phyloP scores from a whole-genome alignment of 1,284 basidiomycete species.

The Malassezia japonica region DNA sequence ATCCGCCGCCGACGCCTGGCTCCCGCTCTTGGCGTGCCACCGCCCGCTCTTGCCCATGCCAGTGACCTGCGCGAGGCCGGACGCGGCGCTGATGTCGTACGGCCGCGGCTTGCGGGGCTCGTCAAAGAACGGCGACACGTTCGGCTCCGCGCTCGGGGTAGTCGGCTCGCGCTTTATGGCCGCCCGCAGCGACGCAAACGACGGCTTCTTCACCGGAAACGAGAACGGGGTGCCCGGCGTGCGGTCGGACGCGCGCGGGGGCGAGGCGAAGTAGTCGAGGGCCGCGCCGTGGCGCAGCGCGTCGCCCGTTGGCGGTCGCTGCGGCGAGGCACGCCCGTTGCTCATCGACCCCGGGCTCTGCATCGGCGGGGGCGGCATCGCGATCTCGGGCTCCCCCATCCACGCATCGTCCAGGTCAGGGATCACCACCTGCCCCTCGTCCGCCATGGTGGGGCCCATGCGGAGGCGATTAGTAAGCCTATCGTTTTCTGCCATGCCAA shows the following conservation, averaged over 20 bases:
- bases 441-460: neutral
- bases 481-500: constrained; percentile 7
- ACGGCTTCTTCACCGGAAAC: constrained; percentile 18
- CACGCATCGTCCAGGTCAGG: constrained; percentile 43
- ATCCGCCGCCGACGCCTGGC: constrained; percentile 1
- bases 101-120: neutral
- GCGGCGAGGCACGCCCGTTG: neutral
- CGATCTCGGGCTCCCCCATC: constrained; percentile 20
- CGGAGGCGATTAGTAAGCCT: neutral
- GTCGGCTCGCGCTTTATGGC: constrained; percentile 17
- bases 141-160: neutral
- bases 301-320: neutral
- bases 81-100: constrained; percentile 4
- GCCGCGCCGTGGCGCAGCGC: constrained; percentile 7
- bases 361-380: constrained; percentile 17
- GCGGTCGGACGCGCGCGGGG: constrained; percentile 1
- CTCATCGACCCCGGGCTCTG: constrained; percentile 17
- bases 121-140: neutral
- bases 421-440: constrained; percentile 35
- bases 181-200: constrained; percentile 18
- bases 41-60: constrained; percentile 1
- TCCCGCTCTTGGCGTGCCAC: constrained; percentile 5
- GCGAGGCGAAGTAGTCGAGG: constrained; percentile 4
- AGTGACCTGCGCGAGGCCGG: constrained; percentile 11
- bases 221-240: constrained; percentile 8